Evolutionary conservation across 1,284 basidiomycete species (phyloP).

Genomic region (Apiotrichum porosum): DNA sequence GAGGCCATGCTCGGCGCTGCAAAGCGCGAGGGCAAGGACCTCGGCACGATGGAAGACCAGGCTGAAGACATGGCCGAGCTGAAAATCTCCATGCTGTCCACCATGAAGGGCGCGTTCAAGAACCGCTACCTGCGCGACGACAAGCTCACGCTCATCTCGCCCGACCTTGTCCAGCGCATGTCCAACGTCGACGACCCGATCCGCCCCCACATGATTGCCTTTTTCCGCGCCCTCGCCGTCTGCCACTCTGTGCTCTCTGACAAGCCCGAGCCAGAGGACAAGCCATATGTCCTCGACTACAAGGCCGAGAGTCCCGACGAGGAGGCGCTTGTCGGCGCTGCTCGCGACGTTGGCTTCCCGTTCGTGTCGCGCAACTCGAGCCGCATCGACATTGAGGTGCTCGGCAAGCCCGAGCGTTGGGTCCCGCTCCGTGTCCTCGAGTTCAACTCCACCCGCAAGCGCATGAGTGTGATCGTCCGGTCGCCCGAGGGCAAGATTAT

Average conservation of each 20-base stretch:
- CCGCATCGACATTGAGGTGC: conserved; percentile 79
- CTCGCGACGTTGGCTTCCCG: conserved; percentile 87
- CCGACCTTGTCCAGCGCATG: conserved; percentile 72
- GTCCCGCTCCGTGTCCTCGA: conserved; percentile 75
- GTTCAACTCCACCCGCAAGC: conserved; percentile 88
- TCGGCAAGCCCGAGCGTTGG: conserved; percentile 81
- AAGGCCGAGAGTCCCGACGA: conserved; percentile 91
- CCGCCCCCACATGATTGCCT: conserved; percentile 66
- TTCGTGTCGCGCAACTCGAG: conserved; percentile 76
- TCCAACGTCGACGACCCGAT: conserved; percentile 61
- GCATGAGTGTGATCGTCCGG: conserved; percentile 87
- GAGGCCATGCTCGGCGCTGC: conserved; percentile 92
- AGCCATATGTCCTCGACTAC: conserved; percentile 73
- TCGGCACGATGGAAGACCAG: conserved; percentile 64
- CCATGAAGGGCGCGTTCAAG: conserved; percentile 72
- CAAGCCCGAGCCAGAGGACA: conserved; percentile 58
- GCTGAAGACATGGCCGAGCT: conserved; percentile 59
- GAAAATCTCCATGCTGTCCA: conserved; percentile 73
- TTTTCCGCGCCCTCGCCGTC: conserved; percentile 85
- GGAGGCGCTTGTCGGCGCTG: conserved; percentile 84
- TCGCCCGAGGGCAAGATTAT: conserved; percentile 74
- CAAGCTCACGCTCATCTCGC: conserved; percentile 83
- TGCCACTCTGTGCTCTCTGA: conserved; percentile 85
- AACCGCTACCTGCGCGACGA: conserved; percentile 80
- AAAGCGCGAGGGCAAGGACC: conserved; percentile 68